phyloP scores from a whole-genome alignment of 345 rosid genomes.

The Arabidopsis thaliana region DNA sequence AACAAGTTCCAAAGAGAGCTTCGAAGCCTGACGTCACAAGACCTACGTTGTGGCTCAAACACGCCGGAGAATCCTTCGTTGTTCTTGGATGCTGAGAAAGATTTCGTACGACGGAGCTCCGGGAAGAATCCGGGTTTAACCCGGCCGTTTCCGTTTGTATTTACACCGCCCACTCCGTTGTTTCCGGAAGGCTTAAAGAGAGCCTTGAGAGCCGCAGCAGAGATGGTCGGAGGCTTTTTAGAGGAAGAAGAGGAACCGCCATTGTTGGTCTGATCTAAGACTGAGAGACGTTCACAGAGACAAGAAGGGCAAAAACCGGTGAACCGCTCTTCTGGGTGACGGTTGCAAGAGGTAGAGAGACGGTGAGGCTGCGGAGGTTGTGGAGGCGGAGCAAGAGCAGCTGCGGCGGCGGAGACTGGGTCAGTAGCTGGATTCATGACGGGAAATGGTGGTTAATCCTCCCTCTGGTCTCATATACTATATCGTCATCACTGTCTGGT shows the following conservation, averaged over 20 bases:
- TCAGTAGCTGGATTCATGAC: slow-evolving; percentile 87
- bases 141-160: slow-evolving; percentile 33
- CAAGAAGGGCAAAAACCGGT: slow-evolving; percentile 96
- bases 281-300: slow-evolving; percentile 97
- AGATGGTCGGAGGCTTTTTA: slow-evolving; percentile 58
- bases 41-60: slow-evolving; percentile 93
- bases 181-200: slow-evolving; percentile 57
- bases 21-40: slow-evolving; percentile 89
- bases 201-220: slow-evolving; percentile 72
- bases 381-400: slow-evolving; percentile 48
- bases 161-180: slow-evolving; percentile 34
- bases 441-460: slow-evolving; percentile 49
- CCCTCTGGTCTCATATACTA: slow-evolving; percentile 60
- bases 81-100: slow-evolving; percentile 90
- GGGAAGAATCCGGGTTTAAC: slow-evolving; percentile 64
- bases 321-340: slow-evolving; percentile 89
- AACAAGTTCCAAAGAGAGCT: slow-evolving; percentile 80
- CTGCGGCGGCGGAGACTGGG: slow-evolving; percentile 47
- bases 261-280: slow-evolving; percentile 64
- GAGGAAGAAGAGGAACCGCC: slow-evolving; percentile 50
- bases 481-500: slow-evolving; percentile 41
- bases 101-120: slow-evolving; percentile 95
- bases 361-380: slow-evolving; percentile 82
- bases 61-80: slow-evolving; percentile 87
- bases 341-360: slow-evolving; percentile 84